A percentile compares a stretch with the other conserved stretches of the same genome.
Evolutionary conservation across 2,329 filamentous ascomycete species (phyloP).

Genomic region (Monosporascus ibericus): DNA sequence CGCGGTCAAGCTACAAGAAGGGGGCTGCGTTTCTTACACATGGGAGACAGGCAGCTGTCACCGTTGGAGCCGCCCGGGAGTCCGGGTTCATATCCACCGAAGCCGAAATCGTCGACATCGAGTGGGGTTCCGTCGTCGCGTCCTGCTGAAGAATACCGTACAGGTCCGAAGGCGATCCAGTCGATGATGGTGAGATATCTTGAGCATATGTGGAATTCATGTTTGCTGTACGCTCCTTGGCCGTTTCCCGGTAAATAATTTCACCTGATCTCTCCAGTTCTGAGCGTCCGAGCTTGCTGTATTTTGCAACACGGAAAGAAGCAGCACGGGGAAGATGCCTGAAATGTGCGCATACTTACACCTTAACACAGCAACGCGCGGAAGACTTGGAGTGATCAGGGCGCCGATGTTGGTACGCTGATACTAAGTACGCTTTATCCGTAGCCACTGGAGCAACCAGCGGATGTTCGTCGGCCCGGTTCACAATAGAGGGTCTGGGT

Average conservation of each 20-base stretch:
- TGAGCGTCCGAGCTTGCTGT: neutral
- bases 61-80: conserved; percentile 24
- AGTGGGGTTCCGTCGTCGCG: conserved; percentile 7
- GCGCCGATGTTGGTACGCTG: too few species aligned
- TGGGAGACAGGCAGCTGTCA: conserved; percentile 48
- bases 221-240: neutral
- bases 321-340: neutral
- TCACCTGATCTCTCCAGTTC: neutral
- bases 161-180: neutral
- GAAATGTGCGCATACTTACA: too few species aligned
- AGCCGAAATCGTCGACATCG: conserved; percentile 7
- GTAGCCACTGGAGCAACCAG: neutral
- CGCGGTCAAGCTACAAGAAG: neutral
- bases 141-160: neutral
- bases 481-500: neutral
- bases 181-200: neutral
- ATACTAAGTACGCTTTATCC: neutral
- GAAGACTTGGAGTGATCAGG: too few species aligned
- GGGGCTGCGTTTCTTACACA: conserved; percentile 37
- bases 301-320: neutral
- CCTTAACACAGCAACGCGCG: too few species aligned
- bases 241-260: neutral
- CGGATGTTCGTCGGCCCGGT: neutral
- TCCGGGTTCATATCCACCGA: conserved; percentile 10
- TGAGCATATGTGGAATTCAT: neutral